Percentiles rank a stretch among this genome's conserved stretches.
Conservation (phyloP, 139 green algal genomes). For the Haematococcus sp. region DNA sequence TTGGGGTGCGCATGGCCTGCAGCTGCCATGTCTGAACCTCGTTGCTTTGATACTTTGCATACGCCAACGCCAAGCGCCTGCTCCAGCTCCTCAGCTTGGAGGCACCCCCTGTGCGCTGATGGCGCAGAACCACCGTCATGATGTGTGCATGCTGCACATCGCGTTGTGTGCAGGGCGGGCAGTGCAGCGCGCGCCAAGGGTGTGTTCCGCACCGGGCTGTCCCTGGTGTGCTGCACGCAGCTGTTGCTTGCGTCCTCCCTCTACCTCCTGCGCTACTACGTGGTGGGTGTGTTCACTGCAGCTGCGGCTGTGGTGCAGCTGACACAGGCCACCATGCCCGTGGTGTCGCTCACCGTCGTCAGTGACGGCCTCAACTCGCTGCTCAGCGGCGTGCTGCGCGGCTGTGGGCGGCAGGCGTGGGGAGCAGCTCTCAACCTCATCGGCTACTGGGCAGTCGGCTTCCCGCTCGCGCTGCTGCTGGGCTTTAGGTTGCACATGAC, state of each 20-base stretch:
- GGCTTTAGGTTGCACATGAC: conserved; percentile 29
- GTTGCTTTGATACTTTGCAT: too few relatives aligned
- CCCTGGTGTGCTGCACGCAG: background rate
- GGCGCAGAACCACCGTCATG: background rate
- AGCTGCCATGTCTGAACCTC: too few relatives aligned
- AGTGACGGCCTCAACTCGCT: conserved; percentile 52
- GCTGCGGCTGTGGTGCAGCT: background rate
- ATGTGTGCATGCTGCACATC: too few relatives aligned
- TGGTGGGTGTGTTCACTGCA: background rate
- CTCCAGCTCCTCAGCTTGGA: too few relatives aligned
- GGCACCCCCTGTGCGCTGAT: too few relatives aligned
- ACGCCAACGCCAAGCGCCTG: too few relatives aligned
- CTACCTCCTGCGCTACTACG: background rate
- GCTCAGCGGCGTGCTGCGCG: conserved; percentile 38
- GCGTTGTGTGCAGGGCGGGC: too few relatives aligned
- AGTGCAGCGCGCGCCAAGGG: background rate
- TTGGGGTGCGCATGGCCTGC: conserved; percentile 34
- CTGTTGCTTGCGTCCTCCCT: background rate
- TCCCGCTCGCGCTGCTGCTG: conserved; percentile 52
- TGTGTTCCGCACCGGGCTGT: background rate
- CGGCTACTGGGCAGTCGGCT: conserved; percentile 52
- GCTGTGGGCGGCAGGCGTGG: conserved; percentile 36
- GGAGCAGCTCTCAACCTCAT: conserved; percentile 46
- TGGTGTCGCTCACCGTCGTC: conserved; percentile 28
- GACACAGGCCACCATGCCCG: conserved; percentile 17